Percentiles rank a stretch among this genome's conserved stretches.
phyloP scores from a whole-genome alignment of 768 basidiomycete species.

The Peribolospora baueri region DNA sequence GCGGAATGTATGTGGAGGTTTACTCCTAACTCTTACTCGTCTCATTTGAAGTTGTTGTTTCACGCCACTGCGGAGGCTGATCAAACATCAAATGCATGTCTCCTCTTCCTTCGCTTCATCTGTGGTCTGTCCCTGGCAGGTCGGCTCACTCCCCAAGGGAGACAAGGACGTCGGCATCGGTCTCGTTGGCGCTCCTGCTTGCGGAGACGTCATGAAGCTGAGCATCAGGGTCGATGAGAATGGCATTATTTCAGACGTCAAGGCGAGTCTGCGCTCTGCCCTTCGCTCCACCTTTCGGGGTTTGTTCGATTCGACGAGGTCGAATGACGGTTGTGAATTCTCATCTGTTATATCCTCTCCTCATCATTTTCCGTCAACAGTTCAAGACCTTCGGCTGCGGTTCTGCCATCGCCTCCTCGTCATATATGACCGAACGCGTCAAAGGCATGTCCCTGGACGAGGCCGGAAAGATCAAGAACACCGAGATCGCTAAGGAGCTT shows the following conservation, averaged over 20 bases:
- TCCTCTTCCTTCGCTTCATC: background rate
- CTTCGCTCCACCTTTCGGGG: too few relatives aligned
- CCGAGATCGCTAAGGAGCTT: conserved; percentile 93
- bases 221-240: conserved; percentile 91
- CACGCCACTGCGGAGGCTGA: background rate
- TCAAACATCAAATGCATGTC: background rate
- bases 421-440: conserved; percentile 96
- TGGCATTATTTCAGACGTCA: conserved; percentile 90
- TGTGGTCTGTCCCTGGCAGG: conserved; percentile 38
- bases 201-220: conserved; percentile 51
- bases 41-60: too few relatives aligned
- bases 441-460: conserved; percentile 82
- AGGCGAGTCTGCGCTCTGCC: conserved; percentile 15
- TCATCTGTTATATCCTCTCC: background rate
- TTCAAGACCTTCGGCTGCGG: conserved; percentile 99
- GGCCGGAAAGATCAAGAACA: conserved; percentile 91
- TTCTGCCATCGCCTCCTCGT: conserved; percentile 88
- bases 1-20: conserved; percentile 48
- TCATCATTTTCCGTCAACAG: conserved; percentile 2
- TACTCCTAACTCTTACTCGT: conserved; percentile 2
- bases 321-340: background rate
- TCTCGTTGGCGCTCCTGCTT: conserved; percentile 33
- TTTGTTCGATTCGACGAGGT: too few relatives aligned
- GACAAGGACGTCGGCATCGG: conserved; percentile 87
- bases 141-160: conserved; percentile 80